A percentile compares a stretch with the other conserved stretches of the same genome.
Evolutionary conservation across 441 rosid species (phyloP).

Genomic region (Aleurites moluccanus): DNA sequence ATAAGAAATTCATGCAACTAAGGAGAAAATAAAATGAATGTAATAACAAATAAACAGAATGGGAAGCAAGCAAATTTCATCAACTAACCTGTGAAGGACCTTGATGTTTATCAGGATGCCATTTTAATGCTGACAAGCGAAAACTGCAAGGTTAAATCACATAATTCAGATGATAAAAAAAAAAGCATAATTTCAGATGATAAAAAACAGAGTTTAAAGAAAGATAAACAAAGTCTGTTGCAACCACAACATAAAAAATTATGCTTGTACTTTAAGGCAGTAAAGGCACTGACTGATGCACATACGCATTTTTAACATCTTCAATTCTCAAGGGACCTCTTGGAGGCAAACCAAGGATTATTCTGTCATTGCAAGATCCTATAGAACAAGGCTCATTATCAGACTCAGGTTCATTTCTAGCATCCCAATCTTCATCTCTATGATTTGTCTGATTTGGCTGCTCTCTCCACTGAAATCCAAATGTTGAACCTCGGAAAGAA

Average conservation of each 20-base stretch:
- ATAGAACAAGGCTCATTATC: constrained; percentile 33
- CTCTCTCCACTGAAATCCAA: constrained; percentile 56
- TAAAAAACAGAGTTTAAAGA: background rate
- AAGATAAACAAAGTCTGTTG: background rate
- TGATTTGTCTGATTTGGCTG: constrained; percentile 27
- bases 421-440: constrained; percentile 36
- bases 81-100: constrained; percentile 64
- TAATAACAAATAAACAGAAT: background rate
- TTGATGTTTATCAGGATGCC: constrained; percentile 95
- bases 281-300: background rate
- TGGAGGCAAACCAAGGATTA: constrained; percentile 53
- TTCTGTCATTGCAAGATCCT: constrained; percentile 55
- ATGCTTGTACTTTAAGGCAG: background rate
- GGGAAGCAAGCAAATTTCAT: background rate
- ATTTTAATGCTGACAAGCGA: constrained; percentile 65
- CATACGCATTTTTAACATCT: constrained; percentile 74
- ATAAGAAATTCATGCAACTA: background rate
- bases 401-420: constrained; percentile 36
- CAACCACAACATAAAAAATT: background rate
- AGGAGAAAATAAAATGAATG: background rate
- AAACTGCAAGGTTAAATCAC: constrained; percentile 47
- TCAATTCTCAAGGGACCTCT: constrained; percentile 52
- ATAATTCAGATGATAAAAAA: background rate
- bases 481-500: constrained; percentile 32
- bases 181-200: background rate